phyloP scores from a whole-genome alignment of 495 filamentous ascomycete species.

The Penicillium argentinense region DNA sequence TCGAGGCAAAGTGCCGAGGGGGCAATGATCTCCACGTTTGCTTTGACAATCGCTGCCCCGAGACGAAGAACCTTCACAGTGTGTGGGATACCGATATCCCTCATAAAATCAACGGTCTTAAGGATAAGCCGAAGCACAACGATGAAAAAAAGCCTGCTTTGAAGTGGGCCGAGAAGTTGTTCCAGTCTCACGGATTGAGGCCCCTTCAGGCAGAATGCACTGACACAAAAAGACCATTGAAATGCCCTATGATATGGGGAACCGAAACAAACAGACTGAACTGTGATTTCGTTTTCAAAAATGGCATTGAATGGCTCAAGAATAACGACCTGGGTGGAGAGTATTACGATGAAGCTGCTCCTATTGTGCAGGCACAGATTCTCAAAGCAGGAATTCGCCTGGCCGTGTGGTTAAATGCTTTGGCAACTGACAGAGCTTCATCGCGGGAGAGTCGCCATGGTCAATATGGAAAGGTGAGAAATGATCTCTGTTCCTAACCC shows the following conservation, averaged over 20 bases:
- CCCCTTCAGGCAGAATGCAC: constrained; percentile 2
- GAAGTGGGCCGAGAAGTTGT: not conserved
- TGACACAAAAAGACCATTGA: constrained; percentile 1
- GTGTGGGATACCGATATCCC: not conserved
- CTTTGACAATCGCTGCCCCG: constrained; percentile 5
- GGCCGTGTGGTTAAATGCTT: constrained; percentile 7
- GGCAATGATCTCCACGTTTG: constrained; percentile 7
- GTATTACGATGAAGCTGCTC: constrained; percentile 6
- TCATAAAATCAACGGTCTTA: not conserved
- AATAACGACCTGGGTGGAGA: constrained; percentile 6
- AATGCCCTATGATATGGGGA: constrained; percentile 11
- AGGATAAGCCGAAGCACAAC: not conserved
- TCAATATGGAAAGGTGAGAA: not conserved
- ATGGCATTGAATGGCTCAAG: constrained; percentile 5
- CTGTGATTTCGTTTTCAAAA: constrained; percentile 13
- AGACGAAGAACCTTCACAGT: constrained; percentile 4
- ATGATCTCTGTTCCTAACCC: not conserved
- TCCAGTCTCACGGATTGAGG: not conserved
- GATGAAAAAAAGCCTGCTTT: not conserved
- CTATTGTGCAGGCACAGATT: constrained; percentile 10
- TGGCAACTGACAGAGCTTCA: not conserved
- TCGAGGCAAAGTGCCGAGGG: constrained; percentile 4
- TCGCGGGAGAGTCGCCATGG: not conserved
- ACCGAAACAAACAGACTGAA: constrained; percentile 8
- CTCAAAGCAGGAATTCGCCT: constrained; percentile 8